Evolutionary conservation across 2,329 filamentous ascomycete species (phyloP), one percentile per base, ranked within the genome.

Genomic region (Botryotinia calthae): DNA sequence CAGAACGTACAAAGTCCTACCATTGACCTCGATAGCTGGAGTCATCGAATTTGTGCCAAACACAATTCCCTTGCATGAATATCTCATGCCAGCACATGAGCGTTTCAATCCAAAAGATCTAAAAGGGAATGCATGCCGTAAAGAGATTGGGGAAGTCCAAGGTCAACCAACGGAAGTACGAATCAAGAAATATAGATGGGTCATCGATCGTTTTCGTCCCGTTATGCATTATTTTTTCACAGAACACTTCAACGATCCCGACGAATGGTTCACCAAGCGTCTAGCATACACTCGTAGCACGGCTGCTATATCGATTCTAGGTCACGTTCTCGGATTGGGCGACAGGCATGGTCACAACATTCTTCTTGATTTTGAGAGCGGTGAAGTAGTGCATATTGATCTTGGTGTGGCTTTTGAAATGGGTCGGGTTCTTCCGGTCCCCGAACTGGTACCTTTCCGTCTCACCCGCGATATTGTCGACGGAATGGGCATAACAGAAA

Each of bases 321-420:
- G 96, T 1, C 93, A 98, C 81, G 90, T 98, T 0, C 88, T 99
- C 0, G 96, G 97, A 2, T 87, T 99, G 0, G 96, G 96, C 16
- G 96, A 99, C 82, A 88, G 96, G 3, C 96, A 99, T 82, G 95
- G 94, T 1, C 95, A 99, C 84, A 99, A 99, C 80, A 99, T 99
- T 76, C 87, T 99, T 22, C 87, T 99, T 0, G 96, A 99, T 81
- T 89, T 92, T 74, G 91, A 91, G 79, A 97, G 91, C 1, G 96
- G 96, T 18, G 96, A 99, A 82, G 94, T 95, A 0, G 93, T 99
- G 2, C 96, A 99, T 81, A 99, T 99, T 77, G 96, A 99, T 81
- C 87, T 99, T 0, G 96, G 97, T 63, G 94, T 99, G 4, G 95
- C 95, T 0, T 99, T 99, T 80, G 97, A 99, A 82, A 94, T 95